phyloP scores from a whole-genome alignment of 192 early-diverging fungal species.

The Entomortierella chlamydospora region DNA sequence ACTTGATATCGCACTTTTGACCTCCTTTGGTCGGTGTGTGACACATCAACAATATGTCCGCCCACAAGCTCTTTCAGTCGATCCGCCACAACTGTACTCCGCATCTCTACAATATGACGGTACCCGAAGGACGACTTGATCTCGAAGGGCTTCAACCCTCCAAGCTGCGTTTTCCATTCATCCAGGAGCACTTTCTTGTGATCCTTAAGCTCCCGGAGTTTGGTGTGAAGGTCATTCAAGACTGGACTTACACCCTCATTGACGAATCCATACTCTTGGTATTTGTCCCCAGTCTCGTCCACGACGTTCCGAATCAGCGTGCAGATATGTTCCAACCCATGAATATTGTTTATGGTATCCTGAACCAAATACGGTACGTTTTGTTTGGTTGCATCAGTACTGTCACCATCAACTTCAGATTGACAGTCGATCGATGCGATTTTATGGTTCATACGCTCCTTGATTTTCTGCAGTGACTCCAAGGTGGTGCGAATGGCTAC shows the following conservation, averaged over 20 bases:
- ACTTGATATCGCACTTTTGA: constrained; percentile 45
- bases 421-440: constrained; percentile 2
- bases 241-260: constrained; percentile 35
- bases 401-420: background rate
- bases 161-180: constrained; percentile 30
- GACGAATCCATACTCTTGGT: constrained; percentile 43
- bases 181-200: constrained; percentile 17
- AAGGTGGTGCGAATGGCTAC: constrained; percentile 70
- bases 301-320: constrained; percentile 40
- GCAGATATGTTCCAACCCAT: constrained; percentile 32
- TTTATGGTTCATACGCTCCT: constrained; percentile 33
- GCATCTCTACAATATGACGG: constrained; percentile 44
- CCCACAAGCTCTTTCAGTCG: constrained; percentile 14
- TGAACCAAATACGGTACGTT: constrained; percentile 15
- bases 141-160: constrained; percentile 38
- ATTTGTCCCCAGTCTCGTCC: constrained; percentile 25
- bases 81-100: constrained; percentile 31
- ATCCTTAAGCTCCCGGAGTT: constrained; percentile 20
- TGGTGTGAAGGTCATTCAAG: constrained; percentile 17
- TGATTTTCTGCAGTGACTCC: constrained; percentile 61
- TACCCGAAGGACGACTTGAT: constrained; percentile 53
- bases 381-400: background rate
- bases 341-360: constrained; percentile 24
- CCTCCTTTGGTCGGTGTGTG: constrained; percentile 31
- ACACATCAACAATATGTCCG: constrained; percentile 40